Percentiles rank a stretch among this genome's conserved stretches.
Evolutionary conservation across 345 rosid species (phyloP).

Genomic region (Rhizophora apiculata): DNA sequence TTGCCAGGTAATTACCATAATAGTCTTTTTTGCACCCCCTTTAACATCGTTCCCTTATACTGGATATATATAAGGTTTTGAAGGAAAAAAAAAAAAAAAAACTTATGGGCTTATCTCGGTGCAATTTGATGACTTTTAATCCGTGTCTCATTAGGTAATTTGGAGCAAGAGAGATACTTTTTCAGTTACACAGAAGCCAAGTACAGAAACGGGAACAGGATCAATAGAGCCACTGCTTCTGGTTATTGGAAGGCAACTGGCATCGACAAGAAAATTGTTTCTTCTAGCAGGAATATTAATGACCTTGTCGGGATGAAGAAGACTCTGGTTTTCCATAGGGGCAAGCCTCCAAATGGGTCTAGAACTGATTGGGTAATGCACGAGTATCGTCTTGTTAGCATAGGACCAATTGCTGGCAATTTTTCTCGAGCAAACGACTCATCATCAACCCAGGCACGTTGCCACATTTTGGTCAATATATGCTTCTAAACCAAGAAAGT

Average conservation of each 20-base stretch:
- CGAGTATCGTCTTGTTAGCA: constrained; percentile 56
- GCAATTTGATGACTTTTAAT: not conserved
- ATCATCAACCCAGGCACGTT: constrained; percentile 32
- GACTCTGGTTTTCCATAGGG: constrained; percentile 67
- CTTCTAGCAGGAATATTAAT: constrained; percentile 28
- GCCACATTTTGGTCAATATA: not conserved
- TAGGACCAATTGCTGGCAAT: constrained; percentile 5
- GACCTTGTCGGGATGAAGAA: constrained; percentile 67
- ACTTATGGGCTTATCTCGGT: not conserved
- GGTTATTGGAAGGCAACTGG: constrained; percentile 90
- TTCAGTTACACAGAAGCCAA: constrained; percentile 68
- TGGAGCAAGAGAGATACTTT: constrained; percentile 67
- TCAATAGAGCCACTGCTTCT: constrained; percentile 54
- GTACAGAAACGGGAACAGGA: constrained; percentile 50
- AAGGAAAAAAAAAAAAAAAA: not conserved
- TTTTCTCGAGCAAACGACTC: constrained; percentile 1
- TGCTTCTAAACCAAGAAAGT: too few species aligned
- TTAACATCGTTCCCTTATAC: too few species aligned
- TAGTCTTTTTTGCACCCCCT: not conserved
- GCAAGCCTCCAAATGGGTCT: constrained; percentile 57
- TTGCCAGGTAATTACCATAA: constrained; percentile 23
- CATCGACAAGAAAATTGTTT: constrained; percentile 50
- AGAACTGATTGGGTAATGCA: constrained; percentile 93
- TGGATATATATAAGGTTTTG: too few species aligned
- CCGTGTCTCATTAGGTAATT: constrained; percentile 33